Conservation (phyloP, 208 protist genomes). For the Crithidia expoeki region DNA sequence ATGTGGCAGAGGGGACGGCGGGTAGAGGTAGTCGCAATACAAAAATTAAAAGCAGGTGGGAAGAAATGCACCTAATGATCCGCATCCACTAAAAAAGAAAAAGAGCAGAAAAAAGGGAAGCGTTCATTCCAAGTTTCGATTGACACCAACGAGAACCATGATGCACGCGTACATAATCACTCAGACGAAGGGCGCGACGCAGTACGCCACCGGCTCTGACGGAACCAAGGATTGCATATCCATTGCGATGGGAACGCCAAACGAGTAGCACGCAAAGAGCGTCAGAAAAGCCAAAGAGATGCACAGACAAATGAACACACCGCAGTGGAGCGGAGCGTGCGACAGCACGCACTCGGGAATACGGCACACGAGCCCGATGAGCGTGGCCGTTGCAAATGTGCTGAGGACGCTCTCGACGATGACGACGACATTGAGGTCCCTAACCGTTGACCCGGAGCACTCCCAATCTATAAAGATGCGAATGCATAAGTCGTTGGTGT, state of each 20-base stretch:
- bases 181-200: conserved; percentile 1
- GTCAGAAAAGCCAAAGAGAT: conserved; percentile 1
- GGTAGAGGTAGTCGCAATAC: too few species aligned
- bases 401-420: conserved; percentile 4
- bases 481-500: background rate
- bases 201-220: conserved; percentile 7
- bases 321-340: background rate
- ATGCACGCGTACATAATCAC: background rate
- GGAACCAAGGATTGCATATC: background rate
- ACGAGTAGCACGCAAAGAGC: conserved; percentile 4
- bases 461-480: background rate
- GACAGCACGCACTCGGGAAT: background rate
- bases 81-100: too few species aligned
- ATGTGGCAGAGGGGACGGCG: too few species aligned
- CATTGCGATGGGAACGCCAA: conserved; percentile 4
- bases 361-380: background rate
- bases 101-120: too few species aligned
- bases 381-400: background rate
- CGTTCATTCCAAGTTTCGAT: background rate
- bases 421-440: too few species aligned
- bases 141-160: background rate
- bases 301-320: conserved; percentile 4
- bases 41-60: too few species aligned
- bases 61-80: too few species aligned
- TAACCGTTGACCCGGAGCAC: background rate